Base-by-base conservation (phyloP, 169 alveolate species). In the Cytauxzoon felis region DNA sequence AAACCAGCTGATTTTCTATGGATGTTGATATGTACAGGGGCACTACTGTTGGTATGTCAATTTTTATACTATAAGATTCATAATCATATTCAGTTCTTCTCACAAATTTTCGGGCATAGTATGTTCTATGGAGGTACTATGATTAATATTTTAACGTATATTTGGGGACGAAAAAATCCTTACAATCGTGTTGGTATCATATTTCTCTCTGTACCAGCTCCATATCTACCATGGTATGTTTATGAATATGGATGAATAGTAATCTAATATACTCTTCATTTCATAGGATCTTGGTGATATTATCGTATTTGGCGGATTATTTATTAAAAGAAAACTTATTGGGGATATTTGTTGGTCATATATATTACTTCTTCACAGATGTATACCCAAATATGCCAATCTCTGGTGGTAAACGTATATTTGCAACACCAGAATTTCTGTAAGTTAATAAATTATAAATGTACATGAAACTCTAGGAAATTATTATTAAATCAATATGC, bases 111-210 rank as follows among this genome's bases (percentile, higher is more conserved):
- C 34, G 84, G 89, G n/a, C 81, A 91, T 51, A 87, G 90, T 40
- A 87, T 90, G 80, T 90, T 92, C 59, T 91, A 85, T 69, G 87
- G 94, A 43, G 94, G 96, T n/a, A 88, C 93, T 51, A 90, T 92
- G 87, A 92, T 92, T 53, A 90, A 92, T 80, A 93, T 92, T 56
- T 84, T 92, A 89, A 92, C 97, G 26, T 92, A 92, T 81, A 83
- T 92, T 16, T 92, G 97, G 97, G 95, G 96, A 16, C 70, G 95
- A 33, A 90, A 93, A 72, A 92, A 92, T 59, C 94, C 95, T 5
- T 72, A 86, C 51, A 82, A 93, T 26, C 65, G 95, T 16, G 87
- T 92, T 54, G 89, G 92, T 11, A 87, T 92, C 26, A 66, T 92
- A 48, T 87, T 91, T 64, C 58, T 92, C 72, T 81, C 94, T 29